Evolutionary conservation across 768 basidiomycete genomes (phyloP).

Genomic region (Bullera alba): DNA sequence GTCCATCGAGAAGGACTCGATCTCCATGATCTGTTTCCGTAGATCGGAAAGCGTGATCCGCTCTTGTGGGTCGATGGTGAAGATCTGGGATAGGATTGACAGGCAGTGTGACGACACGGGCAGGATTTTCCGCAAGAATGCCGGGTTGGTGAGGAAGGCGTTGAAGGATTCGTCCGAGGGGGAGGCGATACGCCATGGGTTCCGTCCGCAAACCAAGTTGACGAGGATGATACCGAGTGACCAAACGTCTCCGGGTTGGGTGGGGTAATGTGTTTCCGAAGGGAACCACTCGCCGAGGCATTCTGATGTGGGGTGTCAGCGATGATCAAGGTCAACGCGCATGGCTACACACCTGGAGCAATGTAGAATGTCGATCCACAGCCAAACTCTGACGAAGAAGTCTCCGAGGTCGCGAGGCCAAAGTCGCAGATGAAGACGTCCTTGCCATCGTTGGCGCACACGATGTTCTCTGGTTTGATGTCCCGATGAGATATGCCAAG

Average conservation of each 20-base stretch:
- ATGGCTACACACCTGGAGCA: conserved; percentile 35
- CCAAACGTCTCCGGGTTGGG: conserved; percentile 85
- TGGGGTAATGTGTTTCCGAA: conserved; percentile 57
- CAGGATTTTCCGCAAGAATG: conserved; percentile 61
- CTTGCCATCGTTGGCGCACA: conserved; percentile 49
- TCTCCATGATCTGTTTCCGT: conserved; percentile 54
- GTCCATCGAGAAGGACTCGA: conserved; percentile 59
- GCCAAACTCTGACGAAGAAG: conserved; percentile 39
- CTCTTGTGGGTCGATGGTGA: conserved; percentile 56
- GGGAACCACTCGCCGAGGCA: conserved; percentile 54
- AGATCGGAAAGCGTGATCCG: conserved; percentile 63
- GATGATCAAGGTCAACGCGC: background rate
- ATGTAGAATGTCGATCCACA: conserved; percentile 47
- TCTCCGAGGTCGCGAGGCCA: conserved; percentile 43
- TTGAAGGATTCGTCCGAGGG: conserved; percentile 65
- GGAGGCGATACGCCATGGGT: conserved; percentile 69
- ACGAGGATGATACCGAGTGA: conserved; percentile 64
- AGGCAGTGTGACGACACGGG: conserved; percentile 66
- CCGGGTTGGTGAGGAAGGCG: conserved; percentile 60
- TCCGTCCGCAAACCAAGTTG: conserved; percentile 71
- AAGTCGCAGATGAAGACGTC: conserved; percentile 44
- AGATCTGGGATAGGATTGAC: conserved; percentile 62
- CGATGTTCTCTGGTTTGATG: conserved; percentile 45
- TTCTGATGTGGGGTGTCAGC: conserved; percentile 33
- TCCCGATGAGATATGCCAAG: conserved; percentile 43